phyloP scores from a whole-genome alignment of 345 rosid species.

The Brassica carinata region DNA sequence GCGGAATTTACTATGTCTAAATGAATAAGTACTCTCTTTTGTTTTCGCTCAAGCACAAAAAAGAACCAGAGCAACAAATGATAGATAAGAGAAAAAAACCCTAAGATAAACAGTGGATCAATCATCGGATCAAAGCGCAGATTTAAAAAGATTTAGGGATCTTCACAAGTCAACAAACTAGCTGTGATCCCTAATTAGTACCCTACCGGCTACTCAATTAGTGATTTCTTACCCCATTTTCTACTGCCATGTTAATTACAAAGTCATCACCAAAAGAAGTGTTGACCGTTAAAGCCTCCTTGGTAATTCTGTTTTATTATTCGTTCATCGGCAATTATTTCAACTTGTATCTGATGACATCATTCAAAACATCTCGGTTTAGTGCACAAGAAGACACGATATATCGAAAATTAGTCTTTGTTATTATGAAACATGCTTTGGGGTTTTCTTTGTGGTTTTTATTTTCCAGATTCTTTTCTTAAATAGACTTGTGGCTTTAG shows the following conservation, averaged over 20 bases:
- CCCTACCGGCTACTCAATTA: background rate
- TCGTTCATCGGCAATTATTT: background rate
- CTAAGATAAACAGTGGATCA: background rate
- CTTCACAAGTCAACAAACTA: conserved; percentile 17
- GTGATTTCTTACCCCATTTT: background rate
- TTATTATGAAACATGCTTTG: conserved; percentile 3
- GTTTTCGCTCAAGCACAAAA: background rate
- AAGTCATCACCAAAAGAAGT: conserved; percentile 12
- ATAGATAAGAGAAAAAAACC: background rate
- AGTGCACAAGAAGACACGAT: background rate
- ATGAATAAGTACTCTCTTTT: background rate
- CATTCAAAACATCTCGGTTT: background rate
- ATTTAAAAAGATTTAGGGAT: background rate
- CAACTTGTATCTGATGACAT: background rate
- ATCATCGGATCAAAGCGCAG: background rate
- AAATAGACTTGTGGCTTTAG: background rate
- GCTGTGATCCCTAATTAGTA: background rate
- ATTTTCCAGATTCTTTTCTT: background rate
- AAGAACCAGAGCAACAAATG: background rate
- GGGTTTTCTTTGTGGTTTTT: background rate
- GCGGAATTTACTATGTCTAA: no score
- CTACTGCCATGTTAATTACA: background rate
- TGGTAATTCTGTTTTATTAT: background rate
- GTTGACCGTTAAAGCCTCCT: conserved; percentile 1
- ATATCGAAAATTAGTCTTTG: background rate